phyloP scores from a whole-genome alignment of 352 stramenopile genomes.

The Phytophthora cactorum region DNA sequence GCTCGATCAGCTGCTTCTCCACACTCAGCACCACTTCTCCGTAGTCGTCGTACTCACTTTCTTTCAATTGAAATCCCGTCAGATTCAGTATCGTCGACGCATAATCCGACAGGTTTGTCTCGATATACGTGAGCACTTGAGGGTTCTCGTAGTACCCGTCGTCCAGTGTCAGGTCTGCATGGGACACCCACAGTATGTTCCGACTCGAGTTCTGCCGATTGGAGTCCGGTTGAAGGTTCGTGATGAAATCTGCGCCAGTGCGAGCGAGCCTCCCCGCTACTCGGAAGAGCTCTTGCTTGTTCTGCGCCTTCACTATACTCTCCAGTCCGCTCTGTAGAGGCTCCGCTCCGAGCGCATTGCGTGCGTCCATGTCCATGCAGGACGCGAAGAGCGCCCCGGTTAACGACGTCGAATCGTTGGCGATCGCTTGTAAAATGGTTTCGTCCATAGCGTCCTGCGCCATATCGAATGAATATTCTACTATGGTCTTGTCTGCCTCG shows the following conservation, averaged over 20 bases:
- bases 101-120: constrained; percentile 44
- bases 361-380: constrained; percentile 59
- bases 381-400: constrained; percentile 69
- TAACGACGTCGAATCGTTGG: constrained; percentile 69
- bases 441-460: constrained; percentile 61
- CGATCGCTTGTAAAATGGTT: constrained; percentile 53
- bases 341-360: constrained; percentile 48
- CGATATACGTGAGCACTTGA: constrained; percentile 37
- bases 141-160: constrained; percentile 91
- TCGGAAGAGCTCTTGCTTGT: constrained; percentile 47
- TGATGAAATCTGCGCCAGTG: constrained; percentile 70
- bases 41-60: constrained; percentile 32
- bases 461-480: constrained; percentile 57
- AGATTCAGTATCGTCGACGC: constrained; percentile 48
- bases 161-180: constrained; percentile 80
- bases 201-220: constrained; percentile 62
- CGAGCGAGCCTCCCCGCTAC: constrained; percentile 50
- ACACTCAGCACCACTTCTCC: constrained; percentile 30
- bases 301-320: constrained; percentile 40
- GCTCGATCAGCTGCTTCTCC: constrained; percentile 39
- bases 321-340: constrained; percentile 48
- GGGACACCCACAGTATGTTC: constrained; percentile 77
- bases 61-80: constrained; percentile 31
- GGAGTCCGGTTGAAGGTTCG: constrained; percentile 55
- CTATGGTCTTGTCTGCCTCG: constrained; percentile 30